Base-by-base conservation (phyloP, 352 stramenopile species). In the Pythium insidiosum region DNA sequence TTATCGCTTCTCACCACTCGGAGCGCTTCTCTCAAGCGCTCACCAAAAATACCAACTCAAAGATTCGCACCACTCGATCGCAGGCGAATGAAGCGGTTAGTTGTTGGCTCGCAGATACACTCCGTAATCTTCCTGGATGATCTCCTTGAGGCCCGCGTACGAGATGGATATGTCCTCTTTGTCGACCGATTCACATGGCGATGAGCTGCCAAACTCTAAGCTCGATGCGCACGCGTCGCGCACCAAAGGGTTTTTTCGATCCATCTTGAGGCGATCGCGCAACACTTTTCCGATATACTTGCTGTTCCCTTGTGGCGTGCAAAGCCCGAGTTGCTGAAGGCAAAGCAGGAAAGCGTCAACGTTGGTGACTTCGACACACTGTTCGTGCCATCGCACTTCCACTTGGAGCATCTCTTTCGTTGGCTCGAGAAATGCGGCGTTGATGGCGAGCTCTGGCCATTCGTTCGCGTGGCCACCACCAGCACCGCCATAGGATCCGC, bases 201-300 rank as follows among this genome's bases (percentile, higher is more conserved):
- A n/a, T n/a, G n/a, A n/a, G n/a, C n/a, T n/a, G n/a, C n/a, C n/a
- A n/a, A 59, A 54, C 28, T 61, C 53, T 28, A 28, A 13, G 22
- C 46, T 56, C 6, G 21, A 9, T 0, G 6, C 25, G 29, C 48
- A 67, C 7, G 65, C 63, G 19, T 52, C 49, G 10, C 57, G 52
- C 12, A 82, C 36, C 15, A 86, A 33, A 11, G 68, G 63, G 42
- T 68, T 82, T 20, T 52, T 69, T 0, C 15, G 12, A 42, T 84
- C 61, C 37, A 82, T 61, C 38, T 74, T 81, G 3, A 87, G 51
- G 0, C 74, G 65, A 9, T 71, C 56, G 13, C 72, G 71, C 12
- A 84, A 39, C 33, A 84, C 64, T 41, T 78, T 82, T 13, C 72
- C 74, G 6, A 84, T 53, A 34, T 73, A 78, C 43, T 82, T 79